phyloP scores from a whole-genome alignment of 495 filamentous ascomycete genomes.

The Beverwykella pulmonaria region DNA sequence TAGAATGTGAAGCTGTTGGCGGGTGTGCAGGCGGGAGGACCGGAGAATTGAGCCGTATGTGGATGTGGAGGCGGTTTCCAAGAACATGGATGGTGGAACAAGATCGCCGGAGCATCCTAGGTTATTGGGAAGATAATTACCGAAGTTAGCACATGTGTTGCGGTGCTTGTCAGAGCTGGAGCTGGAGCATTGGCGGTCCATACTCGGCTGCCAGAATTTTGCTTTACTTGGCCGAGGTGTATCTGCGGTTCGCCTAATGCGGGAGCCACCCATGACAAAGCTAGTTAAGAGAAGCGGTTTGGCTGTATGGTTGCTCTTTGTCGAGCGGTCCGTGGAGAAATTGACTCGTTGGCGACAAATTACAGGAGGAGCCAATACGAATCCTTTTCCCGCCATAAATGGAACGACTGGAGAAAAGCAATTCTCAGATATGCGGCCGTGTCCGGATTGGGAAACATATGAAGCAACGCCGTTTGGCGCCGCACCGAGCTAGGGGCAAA shows the following conservation, averaged over 20 bases:
- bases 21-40: not conserved
- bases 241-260: constrained; percentile 22
- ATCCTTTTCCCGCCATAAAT: constrained; percentile 6
- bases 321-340: constrained; percentile 7
- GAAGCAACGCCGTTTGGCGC: constrained; percentile 19
- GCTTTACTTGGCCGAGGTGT: constrained; percentile 11
- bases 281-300: constrained; percentile 7
- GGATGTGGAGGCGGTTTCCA: constrained; percentile 15
- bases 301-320: constrained; percentile 2
- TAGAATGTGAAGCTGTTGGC: constrained; percentile 18
- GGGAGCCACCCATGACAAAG: constrained; percentile 14
- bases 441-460: constrained; percentile 17
- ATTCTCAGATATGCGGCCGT: constrained; percentile 17
- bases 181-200: constrained; percentile 14
- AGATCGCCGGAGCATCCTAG: constrained; percentile 23
- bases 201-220: not conserved
- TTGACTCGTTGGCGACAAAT: constrained; percentile 16
- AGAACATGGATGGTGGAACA: constrained; percentile 22
- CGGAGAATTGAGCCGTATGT: not conserved
- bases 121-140: constrained; percentile 13
- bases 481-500: not conserved
- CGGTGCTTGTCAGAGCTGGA: constrained; percentile 17
- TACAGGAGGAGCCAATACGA: constrained; percentile 8
- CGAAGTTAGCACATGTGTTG: not conserved
- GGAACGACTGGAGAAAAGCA: constrained; percentile 3